Evolutionary conservation across 768 basidiomycete species (phyloP).

Genomic region (Tulasnella sp.): DNA sequence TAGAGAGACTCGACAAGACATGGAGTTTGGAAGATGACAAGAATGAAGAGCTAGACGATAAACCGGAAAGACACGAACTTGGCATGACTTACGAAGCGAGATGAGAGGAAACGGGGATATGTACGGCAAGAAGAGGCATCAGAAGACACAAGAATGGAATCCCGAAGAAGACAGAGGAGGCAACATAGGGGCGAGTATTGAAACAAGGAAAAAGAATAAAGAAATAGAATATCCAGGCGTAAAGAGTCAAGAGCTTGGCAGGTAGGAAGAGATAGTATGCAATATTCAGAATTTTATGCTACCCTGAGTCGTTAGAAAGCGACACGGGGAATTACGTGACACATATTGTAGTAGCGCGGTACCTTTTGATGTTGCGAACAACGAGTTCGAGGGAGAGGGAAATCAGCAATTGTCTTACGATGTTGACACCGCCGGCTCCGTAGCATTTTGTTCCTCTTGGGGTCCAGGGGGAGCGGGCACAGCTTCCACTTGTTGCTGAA

Average conservation of each 20-base stretch:
- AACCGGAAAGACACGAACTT: not conserved
- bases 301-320: not conserved
- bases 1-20: not conserved
- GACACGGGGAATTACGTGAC: not conserved
- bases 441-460: not conserved
- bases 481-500: not conserved
- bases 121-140: not conserved
- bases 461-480: not conserved
- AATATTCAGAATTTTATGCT: conserved; percentile 7
- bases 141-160: not conserved
- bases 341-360: not conserved
- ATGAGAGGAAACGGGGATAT: not conserved
- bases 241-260: not conserved
- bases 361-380: not conserved
- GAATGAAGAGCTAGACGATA: not conserved
- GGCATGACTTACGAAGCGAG: not conserved
- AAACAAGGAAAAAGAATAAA: not conserved
- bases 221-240: not conserved
- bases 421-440: not conserved
- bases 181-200: not conserved
- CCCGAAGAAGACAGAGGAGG: not conserved
- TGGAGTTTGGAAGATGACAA: not conserved
- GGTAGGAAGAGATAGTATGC: not conserved
- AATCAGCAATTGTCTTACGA: not conserved
- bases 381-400: not conserved